Evolutionary conservation across 2,329 filamentous ascomycete species (phyloP).

Genomic region (Trichoderma sp.): DNA sequence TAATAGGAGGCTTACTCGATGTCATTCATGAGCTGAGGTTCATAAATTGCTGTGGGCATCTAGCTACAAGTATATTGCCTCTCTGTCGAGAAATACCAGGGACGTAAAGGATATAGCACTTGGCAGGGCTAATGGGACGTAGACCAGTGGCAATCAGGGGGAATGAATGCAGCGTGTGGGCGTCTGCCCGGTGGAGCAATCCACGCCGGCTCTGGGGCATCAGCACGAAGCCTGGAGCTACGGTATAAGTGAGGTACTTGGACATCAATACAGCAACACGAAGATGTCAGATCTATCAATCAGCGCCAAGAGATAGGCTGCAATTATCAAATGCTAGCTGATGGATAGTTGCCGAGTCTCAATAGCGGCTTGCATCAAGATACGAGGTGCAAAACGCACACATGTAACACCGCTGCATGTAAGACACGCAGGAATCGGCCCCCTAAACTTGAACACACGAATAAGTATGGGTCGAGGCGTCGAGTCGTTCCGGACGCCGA

Average conservation of each 20-base stretch:
- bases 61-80: not conserved
- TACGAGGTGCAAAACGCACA: constrained; percentile 1
- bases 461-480: not conserved
- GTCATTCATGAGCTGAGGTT: not conserved
- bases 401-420: not conserved
- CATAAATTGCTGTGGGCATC: constrained; percentile 7
- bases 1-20: constrained; percentile 20
- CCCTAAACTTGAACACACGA: not conserved
- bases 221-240: not conserved
- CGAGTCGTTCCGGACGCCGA: constrained; percentile 15
- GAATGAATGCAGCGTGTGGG: not conserved
- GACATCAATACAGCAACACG: no score
- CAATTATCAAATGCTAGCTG: not conserved
- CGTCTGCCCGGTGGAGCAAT: not conserved
- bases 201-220: not conserved
- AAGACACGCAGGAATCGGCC: constrained; percentile 1
- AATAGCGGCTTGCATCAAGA: not conserved
- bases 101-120: not conserved
- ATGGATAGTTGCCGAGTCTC: not conserved
- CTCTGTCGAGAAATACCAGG: not conserved
- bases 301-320: not conserved
- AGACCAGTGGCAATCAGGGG: not conserved
- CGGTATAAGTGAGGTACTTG: not conserved
- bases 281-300: constrained; percentile 1
- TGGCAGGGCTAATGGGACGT: not conserved